Base-by-base conservation (phyloP, 805 yeast species). In the Myxozyma neglecta region DNA sequence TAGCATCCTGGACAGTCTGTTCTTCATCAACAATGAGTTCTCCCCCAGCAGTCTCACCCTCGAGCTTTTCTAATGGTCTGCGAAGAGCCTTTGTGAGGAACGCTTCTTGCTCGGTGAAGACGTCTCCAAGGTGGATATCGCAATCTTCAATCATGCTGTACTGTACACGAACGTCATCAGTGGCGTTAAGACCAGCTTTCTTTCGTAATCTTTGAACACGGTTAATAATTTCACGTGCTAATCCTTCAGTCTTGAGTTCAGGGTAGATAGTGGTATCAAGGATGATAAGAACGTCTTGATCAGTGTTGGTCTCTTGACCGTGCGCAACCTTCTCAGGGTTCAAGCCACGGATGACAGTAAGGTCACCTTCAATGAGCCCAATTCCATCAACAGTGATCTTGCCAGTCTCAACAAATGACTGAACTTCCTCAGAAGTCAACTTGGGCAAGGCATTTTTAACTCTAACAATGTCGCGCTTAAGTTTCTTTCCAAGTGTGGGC, bases 401-500 rank as follows among this genome's bases (percentile, higher is more conserved):
- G 69, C 97, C 97, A 40, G 85, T 77, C 55, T 80, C 77, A 63
- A 91, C 80, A 73, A 86, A 94, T 37, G 77, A 73, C 76, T 89
- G 89, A 54, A 94, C 97, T 61, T 90, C 92, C 14, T 81, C 88
- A 10, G 97, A 88, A 20, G 93, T 78, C 55, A 94, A 83, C 9
- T 72, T 73, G 66, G 97, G 98, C 70, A 94, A 82, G 16, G 96
- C 98, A 72, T 87, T 96, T 82, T 93, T 96, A 63, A 94, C 99
- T 75, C 85, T 87, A 79, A 89, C 90, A 64, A 89, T 96, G 71
- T 92, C 98, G 74, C 87, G 86, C 85, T 91, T 93, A 77, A 94
- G 84, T 78, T 94, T 94, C 83, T 93, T 94, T 79, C 99, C 99
- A 69, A 94, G 83, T 20, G 91, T 90, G 61, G 98, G 97, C 99